Percentiles rank a stretch among this genome's conserved stretches.
These are phyloP conservation scores for Saccharomycopsis schoenii DNA, from an alignment of 805 yeast species.

Conservation along the genomic window DNA sequence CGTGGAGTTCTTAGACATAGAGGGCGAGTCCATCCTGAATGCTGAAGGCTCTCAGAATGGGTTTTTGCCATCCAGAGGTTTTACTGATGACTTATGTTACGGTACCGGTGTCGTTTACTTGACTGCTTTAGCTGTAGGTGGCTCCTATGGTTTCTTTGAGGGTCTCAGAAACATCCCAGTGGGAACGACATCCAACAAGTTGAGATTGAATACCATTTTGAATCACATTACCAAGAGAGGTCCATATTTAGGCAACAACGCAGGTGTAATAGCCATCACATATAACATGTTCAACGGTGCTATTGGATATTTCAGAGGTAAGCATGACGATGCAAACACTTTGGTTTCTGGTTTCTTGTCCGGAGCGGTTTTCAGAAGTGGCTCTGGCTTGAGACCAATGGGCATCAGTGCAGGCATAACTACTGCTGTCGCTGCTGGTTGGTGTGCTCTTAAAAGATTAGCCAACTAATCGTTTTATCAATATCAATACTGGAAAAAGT, in stretches of 20 bases:
- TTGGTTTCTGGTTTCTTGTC: slow-evolving; percentile 83
- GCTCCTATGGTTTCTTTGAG: slow-evolving; percentile 77
- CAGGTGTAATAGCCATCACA: slow-evolving; percentile 85
- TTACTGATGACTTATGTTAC: slow-evolving; percentile 95
- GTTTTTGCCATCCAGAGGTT: slow-evolving; percentile 89
- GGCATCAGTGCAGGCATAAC: slow-evolving; percentile 73
- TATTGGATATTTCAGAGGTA: slow-evolving; percentile 73
- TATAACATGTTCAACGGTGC: slow-evolving; percentile 79
- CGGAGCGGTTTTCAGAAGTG: slow-evolving; percentile 84
- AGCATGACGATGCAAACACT: slow-evolving; percentile 80
- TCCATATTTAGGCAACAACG: slow-evolving; percentile 89
- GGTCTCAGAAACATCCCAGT: slow-evolving; percentile 74
- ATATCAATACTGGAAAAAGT: not conserved
- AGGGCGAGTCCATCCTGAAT: slow-evolving; percentile 66
- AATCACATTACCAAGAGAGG: slow-evolving; percentile 93
- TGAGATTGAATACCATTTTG: slow-evolving; percentile 79
- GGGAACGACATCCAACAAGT: slow-evolving; percentile 56
- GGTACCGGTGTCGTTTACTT: slow-evolving; percentile 95
- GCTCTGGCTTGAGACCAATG: slow-evolving; percentile 82
- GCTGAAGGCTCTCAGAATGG: slow-evolving; percentile 79
- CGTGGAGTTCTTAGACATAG: slow-evolving; percentile 82
- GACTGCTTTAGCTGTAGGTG: slow-evolving; percentile 81
- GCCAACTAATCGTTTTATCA: slow-evolving; percentile 2
- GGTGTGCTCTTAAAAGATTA: slow-evolving; percentile 70
- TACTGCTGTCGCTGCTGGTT: slow-evolving; percentile 85